Evolutionary conservation across 306 rosid species (phyloP), one percentile per base, ranked within the genome.

Genomic region (Herpetospermum pedunculosum): DNA sequence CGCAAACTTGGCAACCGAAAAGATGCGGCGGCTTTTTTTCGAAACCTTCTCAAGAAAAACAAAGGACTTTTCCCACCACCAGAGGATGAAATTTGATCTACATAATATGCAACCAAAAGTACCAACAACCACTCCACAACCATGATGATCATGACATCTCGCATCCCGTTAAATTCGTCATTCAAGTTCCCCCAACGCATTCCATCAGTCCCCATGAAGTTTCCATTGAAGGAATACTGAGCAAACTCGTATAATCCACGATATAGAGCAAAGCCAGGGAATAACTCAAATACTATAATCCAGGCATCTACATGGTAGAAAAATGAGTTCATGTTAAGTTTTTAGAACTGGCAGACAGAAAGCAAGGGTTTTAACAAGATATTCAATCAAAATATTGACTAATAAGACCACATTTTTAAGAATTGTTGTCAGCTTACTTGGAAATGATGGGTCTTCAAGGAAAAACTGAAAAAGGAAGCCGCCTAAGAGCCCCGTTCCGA

Each of bases 381-480:
- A 7, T 59, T 59, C n/a, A 18, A 30, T 34, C 69, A 32, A 34
- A 14, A 34, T 62, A 34, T 2, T 16, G 43, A 18, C 21, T 4
- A 15, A 10, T 3, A 63, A n/a, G n/a, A n/a, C n/a, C n/a, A n/a
- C n/a, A n/a, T n/a, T n/a, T n/a, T n/a, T n/a, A n/a, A n/a, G n/a
- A n/a, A n/a, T n/a, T n/a, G n/a, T n/a, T n/a, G n/a, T n/a, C 60
- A 77, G 85, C 96, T 90, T 90, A 92, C 98, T 83, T 14, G 98
- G 98, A 74, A 86, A 84, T 55, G 86, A 84, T 58, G 85, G 40
- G 80, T 89, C 96, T 80, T 92, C 77, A 58, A 92, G 32, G 48
- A 92, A 88, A 84, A 81, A 83, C 74, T 85, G 84, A 82, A 93
- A 93, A 80, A 90, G 97, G 83, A 73, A 90, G 78, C 81, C 96